These are phyloP conservation scores for Phytopythium sindhum DNA, from an alignment of 352 stramenopile species.

Conservation along the genomic window DNA sequence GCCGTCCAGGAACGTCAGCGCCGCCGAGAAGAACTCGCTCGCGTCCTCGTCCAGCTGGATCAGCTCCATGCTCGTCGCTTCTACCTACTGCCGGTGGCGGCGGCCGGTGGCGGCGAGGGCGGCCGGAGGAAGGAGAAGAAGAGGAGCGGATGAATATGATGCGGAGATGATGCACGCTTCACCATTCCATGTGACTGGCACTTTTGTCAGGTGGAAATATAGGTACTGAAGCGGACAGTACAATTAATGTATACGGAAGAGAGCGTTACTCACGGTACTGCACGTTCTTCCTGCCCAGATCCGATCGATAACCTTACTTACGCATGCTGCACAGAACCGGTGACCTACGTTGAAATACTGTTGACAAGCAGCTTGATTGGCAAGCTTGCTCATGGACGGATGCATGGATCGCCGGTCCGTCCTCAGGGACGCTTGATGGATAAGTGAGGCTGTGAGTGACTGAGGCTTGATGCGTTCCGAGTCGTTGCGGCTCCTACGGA, in stretches of 20 bases:
- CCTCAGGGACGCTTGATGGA: no score
- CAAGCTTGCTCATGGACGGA: no score
- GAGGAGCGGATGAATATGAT: not conserved
- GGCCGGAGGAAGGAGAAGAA: not conserved
- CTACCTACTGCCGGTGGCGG: not conserved
- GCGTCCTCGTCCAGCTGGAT: constrained; percentile 22
- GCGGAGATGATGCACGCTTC: not conserved
- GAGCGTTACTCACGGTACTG: not conserved
- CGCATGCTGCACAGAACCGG: no score
- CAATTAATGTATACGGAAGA: not conserved
- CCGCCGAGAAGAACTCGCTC: constrained; percentile 21
- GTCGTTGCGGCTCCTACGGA: no score
- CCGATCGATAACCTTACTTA: no score
- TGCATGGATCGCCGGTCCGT: no score
- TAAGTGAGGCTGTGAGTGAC: no score
- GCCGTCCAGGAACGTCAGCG: constrained; percentile 25
- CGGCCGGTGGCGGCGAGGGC: not conserved
- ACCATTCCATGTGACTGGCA: not conserved
- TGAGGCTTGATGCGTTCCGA: no score
- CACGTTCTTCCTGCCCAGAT: no score
- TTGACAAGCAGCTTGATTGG: no score
- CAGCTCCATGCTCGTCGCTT: constrained; percentile 20
- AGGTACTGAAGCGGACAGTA: not conserved
- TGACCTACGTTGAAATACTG: no score
- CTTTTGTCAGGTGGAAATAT: no score